These are phyloP conservation scores for Aspergillus udagawae DNA, from an alignment of 2,329 filamentous ascomycete genomes.

Conservation along the genomic window DNA sequence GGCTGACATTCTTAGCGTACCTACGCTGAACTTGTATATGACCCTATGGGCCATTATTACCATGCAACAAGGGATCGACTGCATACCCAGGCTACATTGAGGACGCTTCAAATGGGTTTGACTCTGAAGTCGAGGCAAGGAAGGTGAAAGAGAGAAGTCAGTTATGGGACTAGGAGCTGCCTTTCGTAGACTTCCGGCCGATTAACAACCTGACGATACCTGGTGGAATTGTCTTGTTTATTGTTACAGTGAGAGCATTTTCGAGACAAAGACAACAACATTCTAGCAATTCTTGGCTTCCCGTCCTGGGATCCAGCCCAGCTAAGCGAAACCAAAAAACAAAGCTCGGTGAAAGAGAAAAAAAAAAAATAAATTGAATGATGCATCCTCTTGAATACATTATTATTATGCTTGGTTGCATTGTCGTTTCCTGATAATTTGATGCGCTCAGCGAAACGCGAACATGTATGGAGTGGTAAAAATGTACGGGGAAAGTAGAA, in stretches of 20 bases:
- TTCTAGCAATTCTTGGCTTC: neutral
- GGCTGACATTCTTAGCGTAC: neutral
- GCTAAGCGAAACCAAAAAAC: too few relatives aligned
- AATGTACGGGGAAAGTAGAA: neutral
- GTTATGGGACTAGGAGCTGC: neutral
- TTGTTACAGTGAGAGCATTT: neutral
- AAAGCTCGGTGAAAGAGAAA: neutral
- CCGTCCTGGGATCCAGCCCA: neutral
- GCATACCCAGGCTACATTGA: neutral
- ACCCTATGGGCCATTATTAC: neutral
- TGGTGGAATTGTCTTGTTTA: neutral
- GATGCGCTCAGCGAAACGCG: neutral
- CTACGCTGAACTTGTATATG: neutral
- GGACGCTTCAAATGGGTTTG: too few relatives aligned
- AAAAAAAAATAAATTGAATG: neutral
- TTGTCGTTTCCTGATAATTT: neutral
- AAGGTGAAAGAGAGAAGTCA: too few relatives aligned
- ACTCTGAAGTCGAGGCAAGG: too few relatives aligned
- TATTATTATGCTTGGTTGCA: neutral
- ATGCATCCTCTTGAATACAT: neutral
- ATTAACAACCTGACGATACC: neutral
- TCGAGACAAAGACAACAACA: neutral
- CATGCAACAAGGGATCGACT: neutral
- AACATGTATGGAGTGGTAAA: neutral
- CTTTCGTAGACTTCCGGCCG: neutral